Evolutionary conservation across 495 filamentous ascomycete species (phyloP).

Genomic region (Aspergillus steynii): DNA sequence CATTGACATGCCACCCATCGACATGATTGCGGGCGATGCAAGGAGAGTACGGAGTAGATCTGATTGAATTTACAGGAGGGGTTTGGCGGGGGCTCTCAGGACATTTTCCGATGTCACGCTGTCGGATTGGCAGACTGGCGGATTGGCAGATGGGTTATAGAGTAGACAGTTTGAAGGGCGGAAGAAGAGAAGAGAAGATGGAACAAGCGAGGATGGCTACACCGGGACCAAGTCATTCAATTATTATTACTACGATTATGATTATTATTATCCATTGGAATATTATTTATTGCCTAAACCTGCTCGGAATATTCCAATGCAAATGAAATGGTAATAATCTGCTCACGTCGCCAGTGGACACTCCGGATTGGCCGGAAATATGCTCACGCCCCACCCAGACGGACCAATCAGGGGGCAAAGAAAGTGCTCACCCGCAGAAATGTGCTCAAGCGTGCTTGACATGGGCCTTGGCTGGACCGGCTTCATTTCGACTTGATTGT

Average conservation of each 20-base stretch:
- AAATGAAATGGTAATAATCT: constrained; percentile 8
- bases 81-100: constrained; percentile 2
- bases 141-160: not conserved
- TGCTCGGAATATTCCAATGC: too few species aligned
- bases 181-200: not conserved
- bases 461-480: constrained; percentile 8
- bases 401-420: not conserved
- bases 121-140: not conserved
- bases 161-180: not conserved
- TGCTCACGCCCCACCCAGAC: constrained; percentile 6
- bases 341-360: not conserved
- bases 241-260: too few species aligned
- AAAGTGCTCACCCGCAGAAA: constrained; percentile 3
- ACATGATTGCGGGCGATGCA: constrained; percentile 6
- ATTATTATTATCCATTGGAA: too few species aligned
- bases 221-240: too few species aligned
- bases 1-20: constrained; percentile 13
- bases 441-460: constrained; percentile 5
- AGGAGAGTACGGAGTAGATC: not conserved
- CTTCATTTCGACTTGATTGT: constrained; percentile 2
- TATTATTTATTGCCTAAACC: too few species aligned
- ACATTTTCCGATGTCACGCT: not conserved
- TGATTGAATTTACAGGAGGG: not conserved
- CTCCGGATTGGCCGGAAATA: constrained; percentile 10
- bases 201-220: not conserved